A percentile compares a stretch with the other conserved stretches of the same genome.
Evolutionary conservation across 768 basidiomycete genomes (phyloP).

Genomic region (Kwoniella sp.): DNA sequence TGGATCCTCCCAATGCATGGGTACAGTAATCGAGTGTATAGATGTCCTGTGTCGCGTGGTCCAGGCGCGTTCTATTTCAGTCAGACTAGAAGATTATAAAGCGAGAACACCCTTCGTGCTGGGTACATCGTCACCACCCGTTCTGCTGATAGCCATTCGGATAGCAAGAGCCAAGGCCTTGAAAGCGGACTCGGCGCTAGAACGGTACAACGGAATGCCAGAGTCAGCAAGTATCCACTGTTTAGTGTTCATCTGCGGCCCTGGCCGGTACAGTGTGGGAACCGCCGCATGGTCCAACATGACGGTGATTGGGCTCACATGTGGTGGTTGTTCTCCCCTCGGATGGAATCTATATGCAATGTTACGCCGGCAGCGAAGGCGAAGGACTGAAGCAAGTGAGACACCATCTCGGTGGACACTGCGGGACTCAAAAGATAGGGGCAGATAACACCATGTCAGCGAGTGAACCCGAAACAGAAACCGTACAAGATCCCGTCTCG

Average conservation of each 20-base stretch:
- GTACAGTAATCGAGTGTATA: conserved; percentile 1
- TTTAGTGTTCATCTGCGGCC: too few relatives aligned
- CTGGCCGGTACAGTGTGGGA: neutral
- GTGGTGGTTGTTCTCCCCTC: conserved; percentile 97
- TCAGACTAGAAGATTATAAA: conserved; percentile 19
- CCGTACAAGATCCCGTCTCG: too few relatives aligned
- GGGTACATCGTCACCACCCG: conserved; percentile 86
- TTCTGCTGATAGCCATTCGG: conserved; percentile 86
- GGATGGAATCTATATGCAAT: conserved; percentile 87
- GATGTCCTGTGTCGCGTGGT: too few relatives aligned
- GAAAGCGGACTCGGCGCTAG: conserved; percentile 96
- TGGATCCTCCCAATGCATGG: too few relatives aligned
- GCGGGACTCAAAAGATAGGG: conserved; percentile 64
- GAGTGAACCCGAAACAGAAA: too few relatives aligned
- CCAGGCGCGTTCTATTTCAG: too few relatives aligned
- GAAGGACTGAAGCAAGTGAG: conserved; percentile 96
- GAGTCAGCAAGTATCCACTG: neutral
- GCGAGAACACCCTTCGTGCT: conserved; percentile 93
- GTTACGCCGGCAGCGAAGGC: conserved; percentile 95
- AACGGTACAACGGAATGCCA: too few relatives aligned
- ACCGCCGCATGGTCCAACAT: too few relatives aligned
- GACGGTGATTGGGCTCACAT: conserved; percentile 63
- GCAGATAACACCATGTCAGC: too few relatives aligned
- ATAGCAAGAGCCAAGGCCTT: conserved; percentile 96
- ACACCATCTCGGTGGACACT: conserved; percentile 86